Conservation (phyloP, 176 grass and related monocot species). For the Dactylis glomerata region DNA sequence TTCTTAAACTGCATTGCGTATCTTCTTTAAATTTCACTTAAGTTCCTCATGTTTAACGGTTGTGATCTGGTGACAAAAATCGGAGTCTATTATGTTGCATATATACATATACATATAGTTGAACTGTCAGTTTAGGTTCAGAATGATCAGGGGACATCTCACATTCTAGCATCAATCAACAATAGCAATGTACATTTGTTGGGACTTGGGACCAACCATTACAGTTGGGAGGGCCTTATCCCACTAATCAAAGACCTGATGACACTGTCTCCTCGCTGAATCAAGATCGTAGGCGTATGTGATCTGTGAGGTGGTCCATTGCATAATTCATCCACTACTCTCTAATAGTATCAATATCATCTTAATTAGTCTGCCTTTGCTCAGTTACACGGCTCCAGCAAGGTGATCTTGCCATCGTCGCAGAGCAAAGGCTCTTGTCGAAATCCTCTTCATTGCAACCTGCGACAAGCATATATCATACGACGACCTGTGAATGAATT, state of each 20-base stretch:
- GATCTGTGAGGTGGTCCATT: background rate
- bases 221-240: constrained; percentile 10
- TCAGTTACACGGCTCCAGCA: background rate
- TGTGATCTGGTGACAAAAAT: background rate
- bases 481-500: background rate
- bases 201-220: constrained; percentile 11
- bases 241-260: background rate
- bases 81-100: background rate
- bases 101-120: background rate
- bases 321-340: background rate
- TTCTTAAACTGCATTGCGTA: background rate
- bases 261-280: background rate
- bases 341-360: background rate
- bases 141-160: constrained; percentile 13
- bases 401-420: no score
- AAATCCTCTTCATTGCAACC: background rate
- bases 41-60: background rate
- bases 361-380: background rate
- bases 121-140: background rate
- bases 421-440: no score
- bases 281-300: background rate
- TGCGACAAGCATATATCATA: background rate
- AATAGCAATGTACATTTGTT: background rate
- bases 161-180: constrained; percentile 16
- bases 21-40: no score